Percentiles rank a stretch among this genome's conserved stretches.
Evolutionary conservation across 495 filamentous ascomycete genomes (phyloP).

Genomic region (Penicillium desertorum): DNA sequence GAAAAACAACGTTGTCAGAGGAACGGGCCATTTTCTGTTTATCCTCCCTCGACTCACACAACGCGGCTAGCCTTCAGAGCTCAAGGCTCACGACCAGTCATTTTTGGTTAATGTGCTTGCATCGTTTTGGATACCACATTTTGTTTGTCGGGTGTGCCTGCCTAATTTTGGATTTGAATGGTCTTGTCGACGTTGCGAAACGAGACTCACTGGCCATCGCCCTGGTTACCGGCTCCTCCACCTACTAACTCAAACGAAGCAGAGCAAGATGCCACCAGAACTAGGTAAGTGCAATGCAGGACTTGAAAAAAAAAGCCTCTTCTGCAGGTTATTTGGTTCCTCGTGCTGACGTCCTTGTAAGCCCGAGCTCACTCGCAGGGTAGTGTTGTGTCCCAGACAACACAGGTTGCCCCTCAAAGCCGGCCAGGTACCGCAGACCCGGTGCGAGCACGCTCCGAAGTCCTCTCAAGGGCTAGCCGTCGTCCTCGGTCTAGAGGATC

Average conservation of each 20-base stretch:
- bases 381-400: slow-evolving; percentile 40
- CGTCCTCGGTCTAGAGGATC: slow-evolving; percentile 78
- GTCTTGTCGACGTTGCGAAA: slow-evolving; percentile 4
- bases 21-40: slow-evolving; percentile 33
- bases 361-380: slow-evolving; percentile 33
- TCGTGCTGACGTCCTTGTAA: slow-evolving; percentile 11
- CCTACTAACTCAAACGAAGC: slow-evolving; percentile 18
- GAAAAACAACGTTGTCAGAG: slow-evolving; percentile 37
- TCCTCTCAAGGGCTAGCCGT: slow-evolving; percentile 59
- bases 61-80: slow-evolving; percentile 22
- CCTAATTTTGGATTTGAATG: slow-evolving; percentile 11
- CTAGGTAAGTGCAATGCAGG: slow-evolving; percentile 22
- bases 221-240: slow-evolving; percentile 36
- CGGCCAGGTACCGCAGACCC: slow-evolving; percentile 49
- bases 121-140: slow-evolving; percentile 16
- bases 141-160: slow-evolving; percentile 16
- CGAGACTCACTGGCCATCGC: slow-evolving; percentile 28
- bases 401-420: slow-evolving; percentile 39
- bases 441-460: slow-evolving; percentile 58
- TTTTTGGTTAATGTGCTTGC: neutral
- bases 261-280: slow-evolving; percentile 28
- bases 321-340: neutral
- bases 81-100: slow-evolving; percentile 14
- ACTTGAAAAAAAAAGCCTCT: neutral
- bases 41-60: slow-evolving; percentile 30